Evolutionary conservation across 2,329 filamentous ascomycete genomes (phyloP), one percentile per base, ranked within the genome.

Genomic region (Parastagonospora avenae): DNA sequence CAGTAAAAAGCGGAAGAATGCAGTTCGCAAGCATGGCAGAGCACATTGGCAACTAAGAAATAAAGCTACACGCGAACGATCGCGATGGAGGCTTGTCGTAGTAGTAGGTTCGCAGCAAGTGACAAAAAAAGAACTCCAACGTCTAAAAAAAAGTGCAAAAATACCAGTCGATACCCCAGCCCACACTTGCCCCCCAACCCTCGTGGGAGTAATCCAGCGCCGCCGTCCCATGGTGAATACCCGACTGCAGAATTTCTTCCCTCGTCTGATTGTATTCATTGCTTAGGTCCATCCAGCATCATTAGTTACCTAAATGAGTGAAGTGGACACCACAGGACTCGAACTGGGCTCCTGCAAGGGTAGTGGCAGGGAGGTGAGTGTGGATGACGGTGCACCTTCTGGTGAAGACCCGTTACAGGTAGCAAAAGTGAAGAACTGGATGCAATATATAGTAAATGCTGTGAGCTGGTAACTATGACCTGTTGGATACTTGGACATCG

Each of bases 161-260:
- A 69, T 63, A 59, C 65, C 62, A 68, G 71, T 74, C 48, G 70
- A 70, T 61, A 60, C 58, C 67, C 64, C 70, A 73, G 65, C 67
- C 70, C 68, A 52, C 63, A 61, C 58, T 52, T 53, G 47, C 59
- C 62, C 64, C 62, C 67, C 68, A 72, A 74, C 70, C 71, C 52
- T 48, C 62, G 60, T 63, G 63, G 55, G 64, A 71, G 72, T 74
- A 73, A 55, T 74, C 71, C 71, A 72, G 68, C 67, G 59, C 69
- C 71, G 72, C 71, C 71, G 66, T 70, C 70, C 70, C 64, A 68
- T 72, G 69, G 70, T 74, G 71, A 72, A 73, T 62, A 56, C 70
- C 59, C 50, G 70, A 72, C 63, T 75, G 71, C 72, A 70, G 71
- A 73, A 74, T 74, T 74, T 62, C 72, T 75, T 74, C 72, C 71